Base-by-base conservation (phyloP, 768 basidiomycete genomes). In the Mycena metata region DNA sequence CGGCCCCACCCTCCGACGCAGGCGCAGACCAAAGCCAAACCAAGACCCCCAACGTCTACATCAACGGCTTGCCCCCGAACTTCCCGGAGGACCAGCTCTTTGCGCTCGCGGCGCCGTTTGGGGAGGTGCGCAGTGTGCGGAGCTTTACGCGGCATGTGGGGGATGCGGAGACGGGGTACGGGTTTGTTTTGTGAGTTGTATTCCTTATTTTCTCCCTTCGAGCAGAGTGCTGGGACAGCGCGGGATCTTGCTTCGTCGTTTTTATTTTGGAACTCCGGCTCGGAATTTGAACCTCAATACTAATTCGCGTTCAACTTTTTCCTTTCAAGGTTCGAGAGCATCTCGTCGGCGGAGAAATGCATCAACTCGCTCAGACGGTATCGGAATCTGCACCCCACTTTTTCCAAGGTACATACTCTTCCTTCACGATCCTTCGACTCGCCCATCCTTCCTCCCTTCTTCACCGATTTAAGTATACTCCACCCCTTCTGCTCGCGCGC, bases 121-220 rank as follows among this genome's bases (percentile, higher is more conserved):
- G 94, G 5, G 83, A 81, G 24, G 88, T 96, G 13, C 79, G 89
- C 73, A 95, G 93, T 67, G 94, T 95, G 17, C 81, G 93, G 64
- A 94, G 93, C 50, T 95, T 96, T 74, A 95, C 94, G 52, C 83
- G 94, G 21, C 91, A 93, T 76, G 91, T 93, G 19, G 89, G 91
- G 73, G 92, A 94, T 65, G 87, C 88, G 70, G 85, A 85, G 36
- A 86, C 86, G 80, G 88, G 70, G 71, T 76, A 83, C 76, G 75
- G 77, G 21, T 74, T 74, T 68, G 74, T 76, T 24, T 62, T 72
- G 75, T 77, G 43, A 46, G 60, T 39, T 39, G 3, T 74, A 17
- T 61, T 19, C 26, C 51, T 21, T 35, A 46, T 39, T 54, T 23
- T 26, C 9, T 41, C 36, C 43, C 21, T 66, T 49, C 50, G 23